Evolutionary conservation across 352 stramenopile species (phyloP).

Genomic region (Pythium vanterpoolii): DNA sequence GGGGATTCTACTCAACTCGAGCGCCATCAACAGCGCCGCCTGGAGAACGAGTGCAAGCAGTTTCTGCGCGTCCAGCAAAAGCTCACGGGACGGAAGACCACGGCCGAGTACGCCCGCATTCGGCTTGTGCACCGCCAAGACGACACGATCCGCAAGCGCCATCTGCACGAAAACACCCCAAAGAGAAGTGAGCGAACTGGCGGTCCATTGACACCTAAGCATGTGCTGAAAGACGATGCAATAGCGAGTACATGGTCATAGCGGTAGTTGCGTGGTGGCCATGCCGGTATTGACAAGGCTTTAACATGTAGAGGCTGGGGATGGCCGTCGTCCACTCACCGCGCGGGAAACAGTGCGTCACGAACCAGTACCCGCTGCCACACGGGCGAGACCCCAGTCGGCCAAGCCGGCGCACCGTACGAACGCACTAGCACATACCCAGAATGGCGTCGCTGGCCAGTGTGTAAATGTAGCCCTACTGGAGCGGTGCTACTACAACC

Average conservation of each 20-base stretch:
- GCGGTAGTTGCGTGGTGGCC: too few species aligned
- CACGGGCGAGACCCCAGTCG: conserved; percentile 35
- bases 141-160: conserved; percentile 28
- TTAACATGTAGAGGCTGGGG: too few species aligned
- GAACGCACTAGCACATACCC: neutral
- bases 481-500: conserved; percentile 35
- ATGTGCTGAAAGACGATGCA: neutral
- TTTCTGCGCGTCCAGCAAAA: conserved; percentile 36
- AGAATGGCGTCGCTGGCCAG: conserved; percentile 15
- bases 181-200: neutral
- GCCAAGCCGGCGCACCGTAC: conserved; percentile 33
- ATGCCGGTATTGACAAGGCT: too few species aligned
- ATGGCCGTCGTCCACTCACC: neutral
- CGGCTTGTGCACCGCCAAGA: conserved; percentile 41
- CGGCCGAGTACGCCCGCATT: conserved; percentile 43
- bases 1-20: neutral
- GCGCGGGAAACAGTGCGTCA: neutral
- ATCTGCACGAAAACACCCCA: conserved; percentile 45
- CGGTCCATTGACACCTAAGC: neutral
- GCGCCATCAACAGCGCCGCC: neutral
- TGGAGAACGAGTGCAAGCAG: conserved; percentile 29
- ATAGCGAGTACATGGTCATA: neutral
- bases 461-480: conserved; percentile 32
- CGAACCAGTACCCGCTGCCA: neutral
- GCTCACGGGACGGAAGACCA: conserved; percentile 47